Percentiles rank a stretch among this genome's conserved stretches.
These are phyloP conservation scores for Chlorella sorokiniana DNA, from an alignment of 139 green algal species.

Conservation along the genomic window DNA sequence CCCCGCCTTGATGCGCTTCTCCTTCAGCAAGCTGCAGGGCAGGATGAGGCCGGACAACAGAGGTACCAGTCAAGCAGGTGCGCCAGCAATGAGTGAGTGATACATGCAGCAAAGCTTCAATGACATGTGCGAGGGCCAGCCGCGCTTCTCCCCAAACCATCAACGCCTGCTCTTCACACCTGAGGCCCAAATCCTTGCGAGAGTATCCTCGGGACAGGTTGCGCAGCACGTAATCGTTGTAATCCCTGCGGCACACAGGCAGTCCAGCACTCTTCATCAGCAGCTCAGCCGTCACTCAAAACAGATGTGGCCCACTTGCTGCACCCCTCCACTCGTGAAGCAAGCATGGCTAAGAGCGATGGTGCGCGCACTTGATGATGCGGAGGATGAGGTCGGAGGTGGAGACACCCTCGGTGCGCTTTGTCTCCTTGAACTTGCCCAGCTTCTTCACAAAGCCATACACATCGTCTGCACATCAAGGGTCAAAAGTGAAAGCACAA, in stretches of 20 bases:
- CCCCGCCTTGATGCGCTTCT: conserved; percentile 74
- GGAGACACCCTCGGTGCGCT: conserved; percentile 88
- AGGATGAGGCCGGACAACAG: conserved; percentile 20
- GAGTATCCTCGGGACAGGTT: conserved; percentile 88
- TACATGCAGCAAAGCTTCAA: too few species aligned
- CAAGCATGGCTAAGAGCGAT: not conserved
- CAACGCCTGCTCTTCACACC: too few species aligned
- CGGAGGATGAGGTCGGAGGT: conserved; percentile 93
- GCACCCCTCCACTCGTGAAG: not conserved
- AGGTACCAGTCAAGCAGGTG: not conserved
- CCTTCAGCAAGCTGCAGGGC: conserved; percentile 50
- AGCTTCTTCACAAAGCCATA: conserved; percentile 81
- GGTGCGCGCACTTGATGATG: conserved; percentile 65
- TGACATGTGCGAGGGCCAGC: too few species aligned
- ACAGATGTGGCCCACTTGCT: not conserved
- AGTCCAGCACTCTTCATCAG: not conserved
- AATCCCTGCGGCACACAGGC: conserved; percentile 53
- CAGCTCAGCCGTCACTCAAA: not conserved
- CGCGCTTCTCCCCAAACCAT: not conserved
- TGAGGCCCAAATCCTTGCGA: conserved; percentile 75
- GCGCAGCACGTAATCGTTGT: conserved; percentile 93
- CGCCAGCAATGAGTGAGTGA: not conserved
- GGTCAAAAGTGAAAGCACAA: not conserved
- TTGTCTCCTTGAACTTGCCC: conserved; percentile 83
- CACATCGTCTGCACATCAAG: conserved; percentile 47